phyloP scores from a whole-genome alignment of 768 basidiomycete genomes.

The Termitomyces sp. region DNA sequence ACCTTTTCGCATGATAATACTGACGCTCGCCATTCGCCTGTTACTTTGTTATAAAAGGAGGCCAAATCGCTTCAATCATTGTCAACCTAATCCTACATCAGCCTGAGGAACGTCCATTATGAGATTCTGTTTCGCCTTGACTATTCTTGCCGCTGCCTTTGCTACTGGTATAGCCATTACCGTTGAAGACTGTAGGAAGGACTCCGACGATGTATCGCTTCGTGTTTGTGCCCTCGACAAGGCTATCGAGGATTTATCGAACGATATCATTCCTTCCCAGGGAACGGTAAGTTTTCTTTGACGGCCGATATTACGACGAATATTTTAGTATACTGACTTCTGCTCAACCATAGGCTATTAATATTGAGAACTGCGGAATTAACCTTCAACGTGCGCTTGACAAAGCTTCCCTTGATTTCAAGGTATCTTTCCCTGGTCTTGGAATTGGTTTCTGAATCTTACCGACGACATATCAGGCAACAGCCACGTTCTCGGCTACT shows the following conservation, averaged over 20 bases:
- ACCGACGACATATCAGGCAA: neutral
- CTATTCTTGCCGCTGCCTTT: constrained; percentile 1
- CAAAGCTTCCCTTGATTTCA: constrained; percentile 21
- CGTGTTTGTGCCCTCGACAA: constrained; percentile 3
- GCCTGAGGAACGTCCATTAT: neutral
- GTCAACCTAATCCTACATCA: neutral
- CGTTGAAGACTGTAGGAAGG: constrained; percentile 3
- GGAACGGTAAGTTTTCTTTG: constrained; percentile 21
- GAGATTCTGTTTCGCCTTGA: constrained; percentile 6
- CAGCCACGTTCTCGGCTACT: constrained; percentile 6
- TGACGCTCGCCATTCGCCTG: neutral
- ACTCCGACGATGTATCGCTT: neutral
- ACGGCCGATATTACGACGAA: neutral
- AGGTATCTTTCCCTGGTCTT: constrained; percentile 6
- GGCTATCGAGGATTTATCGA: constrained; percentile 5
- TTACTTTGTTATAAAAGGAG: neutral
- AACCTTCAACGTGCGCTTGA: constrained; percentile 18
- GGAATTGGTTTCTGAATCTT: neutral
- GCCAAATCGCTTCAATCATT: too few relatives aligned
- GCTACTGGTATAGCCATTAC: constrained; percentile 2
- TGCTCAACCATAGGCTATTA: constrained; percentile 17
- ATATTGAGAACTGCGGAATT: constrained; percentile 14
- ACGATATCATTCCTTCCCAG: constrained; percentile 13
- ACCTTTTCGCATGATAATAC: neutral
- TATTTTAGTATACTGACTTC: neutral